A percentile compares a stretch with the other conserved stretches of the same genome.
phyloP scores from a whole-genome alignment of 257 asterid genomes.

The Plantago ovata region DNA sequence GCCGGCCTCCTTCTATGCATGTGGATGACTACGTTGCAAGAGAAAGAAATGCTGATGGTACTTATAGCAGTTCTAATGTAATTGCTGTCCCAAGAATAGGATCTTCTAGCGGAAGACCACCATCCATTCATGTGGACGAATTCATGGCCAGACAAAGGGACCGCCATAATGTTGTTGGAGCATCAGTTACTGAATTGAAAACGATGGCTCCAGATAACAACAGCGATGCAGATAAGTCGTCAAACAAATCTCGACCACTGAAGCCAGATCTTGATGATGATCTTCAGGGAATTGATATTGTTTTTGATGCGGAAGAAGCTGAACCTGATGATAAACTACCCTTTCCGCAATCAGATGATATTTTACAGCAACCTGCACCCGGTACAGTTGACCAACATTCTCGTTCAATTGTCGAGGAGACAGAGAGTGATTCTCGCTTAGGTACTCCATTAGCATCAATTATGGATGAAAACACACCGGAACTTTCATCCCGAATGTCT shows the following conservation, averaged over 20 bases:
- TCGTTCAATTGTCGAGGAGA: slow-evolving; percentile 85
- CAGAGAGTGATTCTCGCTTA: slow-evolving; percentile 59
- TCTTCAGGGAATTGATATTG: slow-evolving; percentile 93
- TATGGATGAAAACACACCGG: slow-evolving; percentile 62
- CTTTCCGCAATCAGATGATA: slow-evolving; percentile 79
- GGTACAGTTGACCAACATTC: slow-evolving; percentile 54
- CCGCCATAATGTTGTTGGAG: slow-evolving; percentile 59
- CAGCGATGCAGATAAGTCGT: slow-evolving; percentile 44
- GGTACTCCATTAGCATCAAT: slow-evolving; percentile 39
- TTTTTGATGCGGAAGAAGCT: slow-evolving; percentile 91
- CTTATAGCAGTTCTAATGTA: slow-evolving; percentile 60
- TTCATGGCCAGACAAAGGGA: slow-evolving; percentile 97
- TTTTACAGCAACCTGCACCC: slow-evolving; percentile 48
- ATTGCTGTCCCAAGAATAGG: slow-evolving; percentile 74
- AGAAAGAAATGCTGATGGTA: slow-evolving; percentile 82
- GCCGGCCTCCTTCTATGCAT: slow-evolving; percentile 99
- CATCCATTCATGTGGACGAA: slow-evolving; percentile 91
- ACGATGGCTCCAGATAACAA: slow-evolving; percentile 43
- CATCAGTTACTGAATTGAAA: slow-evolving; percentile 42
- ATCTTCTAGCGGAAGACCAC: slow-evolving; percentile 87
- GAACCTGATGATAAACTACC: slow-evolving; percentile 86
- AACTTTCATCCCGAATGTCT: slow-evolving; percentile 75
- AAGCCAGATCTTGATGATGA: slow-evolving; percentile 90
- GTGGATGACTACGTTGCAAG: slow-evolving; percentile 96
- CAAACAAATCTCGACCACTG: slow-evolving; percentile 50